These are phyloP conservation scores for Linnemannia schmuckeri DNA, from an alignment of 192 early-diverging fungal species.

Conservation along the genomic window DNA sequence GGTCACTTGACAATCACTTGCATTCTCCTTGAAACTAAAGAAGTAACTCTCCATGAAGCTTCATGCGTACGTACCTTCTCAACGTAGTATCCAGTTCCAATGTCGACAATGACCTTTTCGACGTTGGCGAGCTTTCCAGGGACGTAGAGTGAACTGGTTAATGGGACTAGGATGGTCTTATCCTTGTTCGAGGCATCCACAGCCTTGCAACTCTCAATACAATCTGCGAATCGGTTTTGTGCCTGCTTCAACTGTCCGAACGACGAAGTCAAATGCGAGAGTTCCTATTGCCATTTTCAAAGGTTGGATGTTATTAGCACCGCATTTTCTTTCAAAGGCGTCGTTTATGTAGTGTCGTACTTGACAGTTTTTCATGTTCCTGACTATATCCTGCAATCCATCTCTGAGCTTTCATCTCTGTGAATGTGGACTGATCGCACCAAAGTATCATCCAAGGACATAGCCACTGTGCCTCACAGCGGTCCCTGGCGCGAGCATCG, in stretches of 20 bases:
- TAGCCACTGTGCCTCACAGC: background rate
- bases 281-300: slow-evolving; percentile 69
- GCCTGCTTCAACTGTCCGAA: slow-evolving; percentile 91
- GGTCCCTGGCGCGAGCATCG: background rate
- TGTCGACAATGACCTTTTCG: slow-evolving; percentile 92
- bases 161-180: slow-evolving; percentile 80
- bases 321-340: no score
- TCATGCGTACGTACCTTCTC: slow-evolving; percentile 81
- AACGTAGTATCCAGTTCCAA: slow-evolving; percentile 96
- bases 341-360: no score
- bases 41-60: no score
- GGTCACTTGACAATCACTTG: background rate
- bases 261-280: slow-evolving; percentile 85
- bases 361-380: background rate
- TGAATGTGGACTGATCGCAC: background rate
- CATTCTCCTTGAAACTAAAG: background rate
- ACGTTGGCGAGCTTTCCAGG: slow-evolving; percentile 87
- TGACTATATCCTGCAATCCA: background rate
- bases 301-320: no score
- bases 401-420: background rate
- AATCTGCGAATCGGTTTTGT: slow-evolving; percentile 87
- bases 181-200: slow-evolving; percentile 64
- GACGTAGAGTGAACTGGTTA: slow-evolving; percentile 92
- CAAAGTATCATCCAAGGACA: background rate
- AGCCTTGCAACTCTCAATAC: slow-evolving; percentile 78